Evolutionary conservation across 495 filamentous ascomycete genomes (phyloP).

Genomic region (Podospora conica): DNA sequence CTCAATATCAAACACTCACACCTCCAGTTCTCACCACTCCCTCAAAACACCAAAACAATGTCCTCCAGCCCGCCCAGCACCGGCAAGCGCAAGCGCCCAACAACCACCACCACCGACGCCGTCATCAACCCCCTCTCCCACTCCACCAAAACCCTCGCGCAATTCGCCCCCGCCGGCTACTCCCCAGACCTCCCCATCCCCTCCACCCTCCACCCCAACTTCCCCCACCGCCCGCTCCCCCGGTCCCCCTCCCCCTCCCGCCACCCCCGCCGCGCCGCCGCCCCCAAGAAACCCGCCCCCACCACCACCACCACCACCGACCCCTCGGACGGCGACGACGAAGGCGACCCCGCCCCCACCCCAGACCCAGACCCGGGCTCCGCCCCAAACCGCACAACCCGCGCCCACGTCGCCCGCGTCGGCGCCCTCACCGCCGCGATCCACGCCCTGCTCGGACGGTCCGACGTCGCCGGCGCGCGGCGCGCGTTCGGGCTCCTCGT

Average conservation of each 20-base stretch:
- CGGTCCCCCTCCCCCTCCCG: neutral
- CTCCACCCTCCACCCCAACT: slow-evolving; percentile 30
- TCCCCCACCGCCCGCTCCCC: slow-evolving; percentile 36
- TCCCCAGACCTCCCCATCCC: slow-evolving; percentile 30
- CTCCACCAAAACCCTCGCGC: slow-evolving; percentile 33
- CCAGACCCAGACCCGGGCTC: neutral
- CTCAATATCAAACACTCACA: neutral
- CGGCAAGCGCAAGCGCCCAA: slow-evolving; percentile 23
- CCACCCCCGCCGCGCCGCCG: neutral
- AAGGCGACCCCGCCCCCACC: neutral
- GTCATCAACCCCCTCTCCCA: slow-evolving; percentile 44
- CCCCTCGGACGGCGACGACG: neutral
- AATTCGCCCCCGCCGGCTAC: slow-evolving; percentile 37
- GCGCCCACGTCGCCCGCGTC: slow-evolving; percentile 20
- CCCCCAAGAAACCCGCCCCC: neutral
- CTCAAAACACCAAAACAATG: neutral
- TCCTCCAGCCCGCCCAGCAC: neutral
- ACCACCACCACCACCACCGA: neutral
- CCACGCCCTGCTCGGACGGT: slow-evolving; percentile 33
- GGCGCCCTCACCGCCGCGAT: slow-evolving; percentile 29
- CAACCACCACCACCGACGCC: slow-evolving; percentile 16
- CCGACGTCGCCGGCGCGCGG: slow-evolving; percentile 33
- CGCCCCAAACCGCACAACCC: neutral
- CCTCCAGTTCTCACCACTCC: neutral
- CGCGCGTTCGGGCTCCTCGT: slow-evolving; percentile 35